A percentile compares a stretch with the other conserved stretches of the same genome.
Evolutionary conservation across 306 rosid genomes (phyloP).

Genomic region (Nissolia schottii): DNA sequence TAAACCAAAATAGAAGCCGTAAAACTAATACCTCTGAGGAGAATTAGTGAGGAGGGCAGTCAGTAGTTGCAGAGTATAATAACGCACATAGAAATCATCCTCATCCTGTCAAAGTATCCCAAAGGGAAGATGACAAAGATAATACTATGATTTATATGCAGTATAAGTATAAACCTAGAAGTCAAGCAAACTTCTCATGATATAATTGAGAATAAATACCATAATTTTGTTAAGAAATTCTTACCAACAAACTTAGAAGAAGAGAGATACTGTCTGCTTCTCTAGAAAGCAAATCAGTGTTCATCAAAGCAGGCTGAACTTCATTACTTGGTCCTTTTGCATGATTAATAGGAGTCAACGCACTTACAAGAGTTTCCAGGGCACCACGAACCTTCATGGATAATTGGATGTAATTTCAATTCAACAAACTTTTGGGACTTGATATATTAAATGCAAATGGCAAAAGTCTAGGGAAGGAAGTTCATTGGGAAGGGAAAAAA

Average conservation of each 20-base stretch:
- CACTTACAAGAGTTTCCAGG: conserved; percentile 83
- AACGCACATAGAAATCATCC: conserved; percentile 92
- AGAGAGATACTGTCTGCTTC: conserved; percentile 84
- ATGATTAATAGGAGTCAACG: conserved; percentile 78
- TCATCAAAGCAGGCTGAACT: conserved; percentile 84
- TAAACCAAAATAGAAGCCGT: conserved; percentile 21
- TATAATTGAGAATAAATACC: neutral
- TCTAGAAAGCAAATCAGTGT: conserved; percentile 83
- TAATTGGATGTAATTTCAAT: neutral
- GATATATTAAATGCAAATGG: conserved; percentile 1
- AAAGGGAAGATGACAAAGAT: conserved; percentile 4
- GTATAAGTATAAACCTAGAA: conserved; percentile 8
- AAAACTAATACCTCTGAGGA: conserved; percentile 61
- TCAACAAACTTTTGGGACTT: conserved; percentile 18
- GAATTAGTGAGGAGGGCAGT: conserved; percentile 88
- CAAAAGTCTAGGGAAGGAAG: neutral
- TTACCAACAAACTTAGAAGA: conserved; percentile 88
- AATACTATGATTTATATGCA: neutral
- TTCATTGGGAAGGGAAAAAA: neutral
- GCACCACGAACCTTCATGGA: conserved; percentile 80
- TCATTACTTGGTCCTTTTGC: conserved; percentile 62
- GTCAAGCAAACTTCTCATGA: neutral
- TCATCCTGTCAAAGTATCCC: conserved; percentile 61
- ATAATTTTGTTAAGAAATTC: conserved; percentile 23
- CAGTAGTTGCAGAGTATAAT: conserved; percentile 89